Evolutionary conservation across 371 early-diverging fungal genomes (phyloP), one percentile per base, ranked within the genome.

Genomic region (Rhizopus arrhizus): DNA sequence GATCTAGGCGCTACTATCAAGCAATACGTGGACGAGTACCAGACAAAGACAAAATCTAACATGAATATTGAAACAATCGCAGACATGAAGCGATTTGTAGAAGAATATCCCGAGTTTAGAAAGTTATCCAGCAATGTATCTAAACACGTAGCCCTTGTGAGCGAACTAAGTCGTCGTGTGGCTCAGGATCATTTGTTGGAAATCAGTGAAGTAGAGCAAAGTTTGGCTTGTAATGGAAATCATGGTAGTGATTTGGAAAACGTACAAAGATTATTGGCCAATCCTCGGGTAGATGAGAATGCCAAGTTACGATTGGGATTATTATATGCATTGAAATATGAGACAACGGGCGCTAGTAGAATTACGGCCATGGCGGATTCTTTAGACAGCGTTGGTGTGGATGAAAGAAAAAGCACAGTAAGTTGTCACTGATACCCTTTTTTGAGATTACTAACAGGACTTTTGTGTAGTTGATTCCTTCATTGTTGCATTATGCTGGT

Each of bases 61-160:
- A 89, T 86, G 81, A 88, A 93, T 55, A 92, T 97, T 62, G 96
- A 97, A 58, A 90, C 92, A 3, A 95, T 98, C 60, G 78, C 89
- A 2, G 97, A 97, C 64, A 98, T 98, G 98, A 98, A 98, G 69
- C 86, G 92, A 50, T 97, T 98, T 85, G 94, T 97, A 4, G 97
- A 98, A 67, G 94, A 94, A 58, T 97, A 97, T 63, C 98, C 98
- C 1, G 97, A 98, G 65, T 97, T 96, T 65, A 82, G 94, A 62
- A 95, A 95, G 70, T 74, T 97, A 11, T 88, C 91, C 6, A 95
- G 95, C 10, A 97, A 98, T 64, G 99, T 98, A 4, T 89, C 92
- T 29, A 98, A 97, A 71, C 99, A 98, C 70, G 99, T 98, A 5
- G 90, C 95, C 0, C 73, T 98, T 8, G 95, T 97, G 7, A 89